Conservation (phyloP, 306 rosid genomes). For the Canavalia ensiformis region DNA sequence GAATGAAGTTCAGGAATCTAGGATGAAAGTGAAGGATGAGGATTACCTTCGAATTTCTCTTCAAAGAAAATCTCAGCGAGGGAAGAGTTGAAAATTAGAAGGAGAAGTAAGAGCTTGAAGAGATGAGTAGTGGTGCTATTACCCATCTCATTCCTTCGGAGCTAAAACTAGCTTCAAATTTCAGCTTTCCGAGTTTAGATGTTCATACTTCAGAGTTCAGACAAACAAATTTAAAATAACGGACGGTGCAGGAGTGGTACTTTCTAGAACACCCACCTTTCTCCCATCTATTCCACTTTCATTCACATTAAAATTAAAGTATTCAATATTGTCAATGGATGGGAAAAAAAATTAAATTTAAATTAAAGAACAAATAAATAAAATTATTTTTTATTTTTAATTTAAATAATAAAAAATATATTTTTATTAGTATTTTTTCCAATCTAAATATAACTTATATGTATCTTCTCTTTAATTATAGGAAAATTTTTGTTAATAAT, state of each 20-base stretch:
- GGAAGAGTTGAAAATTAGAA: slow-evolving; percentile 46
- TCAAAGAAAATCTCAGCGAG: slow-evolving; percentile 65
- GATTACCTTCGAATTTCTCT: slow-evolving; percentile 70
- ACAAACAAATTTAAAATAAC: neutral
- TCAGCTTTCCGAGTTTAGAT: neutral
- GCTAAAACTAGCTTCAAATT: slow-evolving; percentile 29
- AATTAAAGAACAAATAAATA: no score
- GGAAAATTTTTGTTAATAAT: no score
- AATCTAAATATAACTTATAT: no score
- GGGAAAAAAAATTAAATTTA: no score
- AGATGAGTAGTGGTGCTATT: neutral
- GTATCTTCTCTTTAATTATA: no score
- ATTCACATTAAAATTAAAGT: neutral
- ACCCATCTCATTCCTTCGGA: slow-evolving; percentile 38
- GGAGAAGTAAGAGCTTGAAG: slow-evolving; percentile 32
- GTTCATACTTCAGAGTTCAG: neutral
- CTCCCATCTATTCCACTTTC: neutral
- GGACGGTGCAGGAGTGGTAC: neutral
- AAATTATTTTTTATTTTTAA: no score
- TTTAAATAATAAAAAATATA: no score
- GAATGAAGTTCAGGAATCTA: neutral
- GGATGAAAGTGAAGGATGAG: neutral
- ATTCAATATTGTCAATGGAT: neutral
- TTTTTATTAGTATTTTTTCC: no score
- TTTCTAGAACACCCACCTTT: slow-evolving; percentile 42